Base-by-base conservation (phyloP, 257 asterid species). In the Gardenia jasminoides region DNA sequence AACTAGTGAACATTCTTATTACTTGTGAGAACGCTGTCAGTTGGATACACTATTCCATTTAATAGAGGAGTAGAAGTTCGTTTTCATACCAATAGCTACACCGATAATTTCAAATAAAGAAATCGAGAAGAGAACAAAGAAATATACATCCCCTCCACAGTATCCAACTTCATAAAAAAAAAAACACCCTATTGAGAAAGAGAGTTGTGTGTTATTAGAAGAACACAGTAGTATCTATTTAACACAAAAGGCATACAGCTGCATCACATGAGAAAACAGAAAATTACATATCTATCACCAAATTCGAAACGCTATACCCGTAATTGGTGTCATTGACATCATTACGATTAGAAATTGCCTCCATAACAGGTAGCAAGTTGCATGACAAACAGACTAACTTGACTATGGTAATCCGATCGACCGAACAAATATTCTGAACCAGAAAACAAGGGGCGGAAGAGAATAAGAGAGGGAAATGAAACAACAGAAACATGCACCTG, bases 401-500 rank as follows among this genome's bases (percentile, higher is more conserved):
- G 13, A 28, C 17, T 28, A 64, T 26, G 39, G 30, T 11, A 64
- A 10, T 64, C 69, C 69, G 4, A 28, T 4, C 13, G 9, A 64
- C 13, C 41, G 13, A 28, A 41, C 47, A 36, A 36, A 36, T 36
- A 1, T 52, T 67, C 17, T 22, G 58, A 3, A 31, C 2, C 64
- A 56, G 20, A 68, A 54, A 56, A 36, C 7, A 41, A n/a, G 56
- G 76, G 41, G 43, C 31, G 4, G 20, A 46, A n/a, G 59, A 30
- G 54, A 77, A 62, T 26, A 43, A 15, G 67, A 77, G 7, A 65
- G 7, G 75, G 43, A 31, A 9, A 44, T 7, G 44, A 77, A 47
- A 30, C 43, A 13, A 47, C 5, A 52, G 67, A 76, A 12, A 10
- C 30, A 44, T 7, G 50, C 0, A 93, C 99, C 98, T 95, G 99